Percentiles rank a stretch among this genome's conserved stretches.
These are phyloP conservation scores for Tieghemostelium lacteum DNA, from an alignment of 78 protist species.

Conservation along the genomic window DNA sequence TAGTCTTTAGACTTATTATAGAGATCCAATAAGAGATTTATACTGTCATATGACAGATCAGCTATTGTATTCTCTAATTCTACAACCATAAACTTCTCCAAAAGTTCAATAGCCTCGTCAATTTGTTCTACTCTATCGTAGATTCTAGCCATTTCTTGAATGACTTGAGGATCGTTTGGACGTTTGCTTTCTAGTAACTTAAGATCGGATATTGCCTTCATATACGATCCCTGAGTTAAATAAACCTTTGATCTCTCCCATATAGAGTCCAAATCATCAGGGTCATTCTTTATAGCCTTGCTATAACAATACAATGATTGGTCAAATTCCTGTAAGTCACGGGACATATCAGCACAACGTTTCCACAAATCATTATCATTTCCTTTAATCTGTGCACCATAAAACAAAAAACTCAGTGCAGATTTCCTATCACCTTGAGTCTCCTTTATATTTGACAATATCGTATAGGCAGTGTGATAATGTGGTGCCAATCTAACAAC, in stretches of 20 bases:
- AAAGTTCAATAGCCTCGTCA: conserved; percentile 9
- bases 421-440: not conserved
- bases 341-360: not conserved
- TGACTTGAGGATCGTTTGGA: conserved; percentile 10
- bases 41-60: conserved; percentile 1
- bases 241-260: not conserved
- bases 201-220: not conserved
- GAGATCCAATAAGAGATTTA: conserved; percentile 38
- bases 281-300: not conserved
- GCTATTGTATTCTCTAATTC: not conserved
- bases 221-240: not conserved
- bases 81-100: not conserved
- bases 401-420: not conserved
- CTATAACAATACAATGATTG: conserved; percentile 8
- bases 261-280: conserved; percentile 18
- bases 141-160: not conserved
- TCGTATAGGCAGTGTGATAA: conserved; percentile 15
- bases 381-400: conserved; percentile 14
- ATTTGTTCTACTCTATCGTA: not conserved
- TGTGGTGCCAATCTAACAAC: conserved; percentile 34
- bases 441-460: conserved; percentile 7
- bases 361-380: conserved; percentile 6
- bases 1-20: conserved; percentile 3
- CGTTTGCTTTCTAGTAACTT: not conserved
- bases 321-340: not conserved